Conservation (phyloP, 257 asterid genomes). For the Gentiana macrophylla region DNA sequence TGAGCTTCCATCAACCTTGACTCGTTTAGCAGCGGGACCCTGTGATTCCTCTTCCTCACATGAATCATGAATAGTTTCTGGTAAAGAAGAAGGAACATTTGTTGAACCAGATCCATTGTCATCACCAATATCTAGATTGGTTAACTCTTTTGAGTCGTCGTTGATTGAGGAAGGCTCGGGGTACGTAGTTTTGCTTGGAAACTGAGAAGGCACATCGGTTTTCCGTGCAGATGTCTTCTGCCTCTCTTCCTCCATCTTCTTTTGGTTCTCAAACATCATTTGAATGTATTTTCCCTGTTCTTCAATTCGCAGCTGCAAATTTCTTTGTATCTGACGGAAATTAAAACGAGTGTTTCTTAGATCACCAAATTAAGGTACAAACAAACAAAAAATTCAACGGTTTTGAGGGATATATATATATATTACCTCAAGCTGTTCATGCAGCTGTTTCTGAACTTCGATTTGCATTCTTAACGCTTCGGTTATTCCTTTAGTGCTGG, state of each 20-base stretch:
- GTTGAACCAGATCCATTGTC: conserved; percentile 6
- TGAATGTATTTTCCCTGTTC: conserved; percentile 75
- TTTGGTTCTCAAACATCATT: conserved; percentile 67
- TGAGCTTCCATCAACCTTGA: no score
- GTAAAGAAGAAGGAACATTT: conserved; percentile 1
- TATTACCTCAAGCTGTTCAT: conserved; percentile 85
- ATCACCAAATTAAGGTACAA: not conserved
- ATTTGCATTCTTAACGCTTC: conserved; percentile 78
- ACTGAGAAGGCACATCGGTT: conserved; percentile 20
- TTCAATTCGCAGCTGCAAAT: conserved; percentile 72
- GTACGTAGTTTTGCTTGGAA: conserved; percentile 8
- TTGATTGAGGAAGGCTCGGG: not conserved
- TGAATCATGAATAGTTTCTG: not conserved
- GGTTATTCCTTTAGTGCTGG: conserved; percentile 66
- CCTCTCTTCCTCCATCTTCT: conserved; percentile 50
- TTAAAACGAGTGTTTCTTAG: not conserved
- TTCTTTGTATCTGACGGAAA: conserved; percentile 59
- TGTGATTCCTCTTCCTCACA: conserved; percentile 16
- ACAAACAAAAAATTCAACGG: no score
- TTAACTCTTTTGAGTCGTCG: conserved; percentile 19
- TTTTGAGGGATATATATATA: no score
- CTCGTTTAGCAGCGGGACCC: no score
- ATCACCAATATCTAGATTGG: conserved; percentile 8
- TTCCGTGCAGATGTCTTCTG: conserved; percentile 22
- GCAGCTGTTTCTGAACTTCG: conserved; percentile 92